A percentile compares a stretch with the other conserved stretches of the same genome.
These are phyloP conservation scores for Vigna unguiculata DNA, from an alignment of 306 rosid species.

Conservation along the genomic window DNA sequence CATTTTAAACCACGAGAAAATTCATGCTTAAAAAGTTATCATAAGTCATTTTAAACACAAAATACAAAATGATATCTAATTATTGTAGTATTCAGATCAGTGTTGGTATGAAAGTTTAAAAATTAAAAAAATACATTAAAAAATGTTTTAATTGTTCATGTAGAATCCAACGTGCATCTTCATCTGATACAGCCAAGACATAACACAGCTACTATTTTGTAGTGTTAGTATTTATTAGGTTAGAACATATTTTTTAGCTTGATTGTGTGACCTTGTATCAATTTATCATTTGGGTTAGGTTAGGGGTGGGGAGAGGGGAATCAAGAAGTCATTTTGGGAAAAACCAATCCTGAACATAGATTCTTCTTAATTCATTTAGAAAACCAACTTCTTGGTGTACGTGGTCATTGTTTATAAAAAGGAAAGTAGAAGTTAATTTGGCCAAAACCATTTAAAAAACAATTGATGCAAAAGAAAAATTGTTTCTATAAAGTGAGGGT, in stretches of 20 bases:
- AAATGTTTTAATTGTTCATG: background rate
- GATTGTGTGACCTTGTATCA: conserved; percentile 2
- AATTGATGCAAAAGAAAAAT: background rate
- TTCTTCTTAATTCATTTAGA: background rate
- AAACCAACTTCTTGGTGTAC: background rate
- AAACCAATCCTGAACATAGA: background rate
- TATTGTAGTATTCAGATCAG: background rate
- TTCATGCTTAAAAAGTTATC: background rate
- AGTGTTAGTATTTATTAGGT: background rate
- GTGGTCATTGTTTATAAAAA: background rate
- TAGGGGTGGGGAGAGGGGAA: background rate
- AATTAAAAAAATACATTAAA: background rate
- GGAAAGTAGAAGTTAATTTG: background rate
- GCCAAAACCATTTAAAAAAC: background rate
- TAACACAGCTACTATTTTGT: background rate
- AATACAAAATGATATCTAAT: background rate
- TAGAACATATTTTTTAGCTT: conserved; percentile 29
- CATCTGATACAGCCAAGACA: background rate
- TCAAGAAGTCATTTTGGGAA: background rate
- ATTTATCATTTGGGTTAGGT: background rate
- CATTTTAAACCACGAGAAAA: background rate
- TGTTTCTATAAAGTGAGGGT: background rate
- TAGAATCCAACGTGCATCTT: background rate
- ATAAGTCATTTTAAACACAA: background rate
- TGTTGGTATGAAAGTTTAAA: background rate